phyloP scores from a whole-genome alignment of 495 filamentous ascomycete genomes.

The Extremus antarcticus region DNA sequence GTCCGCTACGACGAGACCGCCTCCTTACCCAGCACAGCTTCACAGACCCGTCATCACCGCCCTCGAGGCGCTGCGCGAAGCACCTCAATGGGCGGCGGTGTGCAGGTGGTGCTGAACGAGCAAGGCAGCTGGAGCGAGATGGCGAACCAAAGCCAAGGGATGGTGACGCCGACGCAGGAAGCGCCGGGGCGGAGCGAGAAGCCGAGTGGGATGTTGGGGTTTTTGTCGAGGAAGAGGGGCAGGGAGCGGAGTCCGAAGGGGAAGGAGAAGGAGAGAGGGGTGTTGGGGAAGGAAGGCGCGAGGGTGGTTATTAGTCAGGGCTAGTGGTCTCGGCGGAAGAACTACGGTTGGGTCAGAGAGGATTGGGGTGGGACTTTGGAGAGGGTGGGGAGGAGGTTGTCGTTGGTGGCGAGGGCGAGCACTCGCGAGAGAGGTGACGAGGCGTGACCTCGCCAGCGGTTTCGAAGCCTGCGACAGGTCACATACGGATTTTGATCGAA shows the following conservation, averaged over 20 bases:
- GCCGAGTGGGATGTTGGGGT: constrained; percentile 73
- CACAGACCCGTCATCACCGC: constrained; percentile 27
- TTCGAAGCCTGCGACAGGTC: too few species aligned
- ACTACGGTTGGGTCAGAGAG: not conserved
- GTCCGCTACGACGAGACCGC: constrained; percentile 19
- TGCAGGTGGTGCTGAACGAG: constrained; percentile 84
- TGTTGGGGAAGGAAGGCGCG: constrained; percentile 90
- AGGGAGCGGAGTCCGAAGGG: constrained; percentile 87
- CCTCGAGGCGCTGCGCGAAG: constrained; percentile 45
- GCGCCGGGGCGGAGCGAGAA: constrained; percentile 36
- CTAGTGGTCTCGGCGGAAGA: not conserved
- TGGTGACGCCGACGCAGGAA: constrained; percentile 32
- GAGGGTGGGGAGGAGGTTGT: too few species aligned
- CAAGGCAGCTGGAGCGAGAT: constrained; percentile 85
- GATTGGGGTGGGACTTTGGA: not conserved
- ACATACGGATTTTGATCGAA: too few species aligned
- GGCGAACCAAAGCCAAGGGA: constrained; percentile 68
- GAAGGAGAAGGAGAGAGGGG: constrained; percentile 63
- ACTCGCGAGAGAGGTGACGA: too few species aligned
- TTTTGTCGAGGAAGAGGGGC: constrained; percentile 79
- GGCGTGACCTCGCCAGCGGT: too few species aligned
- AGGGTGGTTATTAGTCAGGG: constrained; percentile 39
- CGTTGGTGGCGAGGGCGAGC: too few species aligned
- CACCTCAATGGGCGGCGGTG: constrained; percentile 67
- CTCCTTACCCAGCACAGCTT: constrained; percentile 6